phyloP scores from a whole-genome alignment of 2,329 filamentous ascomycete species.

The Fusarium abutilonis region DNA sequence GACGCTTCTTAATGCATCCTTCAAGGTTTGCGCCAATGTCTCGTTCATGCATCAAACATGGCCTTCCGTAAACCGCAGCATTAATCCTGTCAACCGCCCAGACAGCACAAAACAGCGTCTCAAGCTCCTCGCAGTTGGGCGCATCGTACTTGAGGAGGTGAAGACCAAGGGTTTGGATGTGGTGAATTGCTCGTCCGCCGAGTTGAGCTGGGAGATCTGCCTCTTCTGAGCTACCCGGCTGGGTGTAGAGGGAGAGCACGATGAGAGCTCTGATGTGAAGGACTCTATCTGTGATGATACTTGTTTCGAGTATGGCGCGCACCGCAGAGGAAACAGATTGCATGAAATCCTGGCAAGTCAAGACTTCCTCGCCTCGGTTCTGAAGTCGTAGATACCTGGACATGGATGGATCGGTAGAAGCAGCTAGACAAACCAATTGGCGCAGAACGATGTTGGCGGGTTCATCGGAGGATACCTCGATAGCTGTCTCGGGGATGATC shows the following conservation, averaged over 20 bases:
- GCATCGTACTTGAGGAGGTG: constrained; percentile 59
- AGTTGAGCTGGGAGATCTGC: constrained; percentile 64
- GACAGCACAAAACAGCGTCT: constrained; percentile 65
- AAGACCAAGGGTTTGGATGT: constrained; percentile 65
- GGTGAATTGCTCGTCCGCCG: constrained; percentile 64
- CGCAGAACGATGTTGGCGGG: constrained; percentile 57
- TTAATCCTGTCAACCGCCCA: constrained; percentile 71
- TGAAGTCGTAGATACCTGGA: constrained; percentile 57
- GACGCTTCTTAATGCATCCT: constrained; percentile 60
- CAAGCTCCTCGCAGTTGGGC: constrained; percentile 54
- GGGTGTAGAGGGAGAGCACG: constrained; percentile 68
- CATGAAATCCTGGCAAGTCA: constrained; percentile 60
- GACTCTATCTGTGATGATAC: constrained; percentile 63
- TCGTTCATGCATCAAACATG: constrained; percentile 68
- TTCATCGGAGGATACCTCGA: constrained; percentile 46
- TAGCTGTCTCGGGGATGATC: constrained; percentile 55
- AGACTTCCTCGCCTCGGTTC: constrained; percentile 51
- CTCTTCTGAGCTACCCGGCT: constrained; percentile 63
- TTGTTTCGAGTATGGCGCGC: constrained; percentile 61
- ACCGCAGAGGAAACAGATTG: constrained; percentile 60
- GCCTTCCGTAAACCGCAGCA: constrained; percentile 67
- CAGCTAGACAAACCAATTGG: constrained; percentile 66
- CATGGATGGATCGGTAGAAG: constrained; percentile 60
- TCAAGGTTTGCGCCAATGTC: constrained; percentile 66
- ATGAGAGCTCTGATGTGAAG: constrained; percentile 64